phyloP scores from a whole-genome alignment of 441 rosid species.

The Iberis amara region DNA sequence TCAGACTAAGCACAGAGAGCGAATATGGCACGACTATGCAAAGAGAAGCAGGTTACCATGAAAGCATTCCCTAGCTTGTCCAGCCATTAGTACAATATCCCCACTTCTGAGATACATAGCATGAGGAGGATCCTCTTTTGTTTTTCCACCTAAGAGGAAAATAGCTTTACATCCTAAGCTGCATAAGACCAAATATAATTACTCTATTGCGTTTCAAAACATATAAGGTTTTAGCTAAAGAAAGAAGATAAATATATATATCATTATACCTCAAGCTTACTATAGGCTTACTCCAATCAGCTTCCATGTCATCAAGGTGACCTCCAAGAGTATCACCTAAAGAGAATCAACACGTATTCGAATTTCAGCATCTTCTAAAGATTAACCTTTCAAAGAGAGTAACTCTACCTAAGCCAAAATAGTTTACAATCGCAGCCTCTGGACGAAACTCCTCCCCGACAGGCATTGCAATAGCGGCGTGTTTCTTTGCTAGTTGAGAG shows the following conservation, averaged over 20 bases:
- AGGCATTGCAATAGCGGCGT: conserved; percentile 78
- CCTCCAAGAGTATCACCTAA: conserved; percentile 92
- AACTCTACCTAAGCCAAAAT: conserved; percentile 63
- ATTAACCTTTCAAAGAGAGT: background rate
- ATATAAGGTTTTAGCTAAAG: background rate
- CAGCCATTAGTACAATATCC: conserved; percentile 84
- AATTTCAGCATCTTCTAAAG: background rate
- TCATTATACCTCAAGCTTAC: conserved; percentile 78
- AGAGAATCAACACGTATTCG: background rate
- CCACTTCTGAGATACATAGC: conserved; percentile 95
- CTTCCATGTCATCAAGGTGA: conserved; percentile 96
- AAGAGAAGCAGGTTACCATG: conserved; percentile 53
- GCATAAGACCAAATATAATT: conserved; percentile 4
- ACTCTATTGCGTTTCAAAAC: conserved; percentile 2
- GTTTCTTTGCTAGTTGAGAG: conserved; percentile 56
- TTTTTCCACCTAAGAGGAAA: conserved; percentile 83
- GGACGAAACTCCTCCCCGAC: conserved; percentile 69
- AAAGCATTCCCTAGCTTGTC: conserved; percentile 89
- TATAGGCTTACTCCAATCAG: conserved; percentile 88
- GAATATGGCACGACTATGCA: background rate
- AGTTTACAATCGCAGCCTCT: conserved; percentile 88
- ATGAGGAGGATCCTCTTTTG: conserved; percentile 62
- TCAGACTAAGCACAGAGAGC: conserved; percentile 14
- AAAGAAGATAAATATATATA: background rate
- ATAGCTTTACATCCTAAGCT: conserved; percentile 97